A percentile compares a stretch with the other conserved stretches of the same genome.
Conservation (phyloP, 345 rosid species). For the Garcia nutans region DNA sequence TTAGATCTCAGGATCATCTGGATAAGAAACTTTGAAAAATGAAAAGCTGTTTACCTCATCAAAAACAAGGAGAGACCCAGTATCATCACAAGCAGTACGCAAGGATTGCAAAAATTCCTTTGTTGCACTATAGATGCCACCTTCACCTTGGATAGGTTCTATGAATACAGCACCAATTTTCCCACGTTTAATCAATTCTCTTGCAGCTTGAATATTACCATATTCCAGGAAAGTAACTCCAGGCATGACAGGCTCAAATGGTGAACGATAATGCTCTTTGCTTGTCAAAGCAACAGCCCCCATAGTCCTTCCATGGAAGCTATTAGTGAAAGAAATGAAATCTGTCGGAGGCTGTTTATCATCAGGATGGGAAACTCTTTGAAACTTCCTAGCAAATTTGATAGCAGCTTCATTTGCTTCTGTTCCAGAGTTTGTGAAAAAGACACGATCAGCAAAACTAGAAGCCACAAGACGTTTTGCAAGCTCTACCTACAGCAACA, state of each 20-base stretch:
- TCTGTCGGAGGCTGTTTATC: constrained; percentile 51
- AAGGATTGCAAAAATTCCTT: constrained; percentile 67
- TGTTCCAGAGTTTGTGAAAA: constrained; percentile 83
- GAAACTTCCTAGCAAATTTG: constrained; percentile 85
- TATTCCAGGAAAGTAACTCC: constrained; percentile 87
- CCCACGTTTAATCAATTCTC: constrained; percentile 46
- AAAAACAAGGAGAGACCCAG: constrained; percentile 80
- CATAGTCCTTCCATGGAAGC: constrained; percentile 96
- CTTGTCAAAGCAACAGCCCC: constrained; percentile 94
- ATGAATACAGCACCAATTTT: constrained; percentile 87
- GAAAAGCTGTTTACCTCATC: constrained; percentile 63
- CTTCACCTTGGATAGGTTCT: constrained; percentile 98
- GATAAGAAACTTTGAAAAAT: neutral
- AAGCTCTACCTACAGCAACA: constrained; percentile 61
- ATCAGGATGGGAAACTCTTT: constrained; percentile 58
- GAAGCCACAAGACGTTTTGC: constrained; percentile 68
- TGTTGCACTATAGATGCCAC: constrained; percentile 79
- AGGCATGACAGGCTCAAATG: constrained; percentile 98
- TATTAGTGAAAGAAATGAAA: constrained; percentile 69
- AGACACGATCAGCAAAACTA: constrained; percentile 84
- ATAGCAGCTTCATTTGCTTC: constrained; percentile 99
- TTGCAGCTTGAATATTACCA: constrained; percentile 66
- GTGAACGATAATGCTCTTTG: constrained; percentile 77
- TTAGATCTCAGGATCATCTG: neutral
- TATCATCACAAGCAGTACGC: constrained; percentile 75